These are phyloP conservation scores for Trametes sp. DNA, from an alignment of 1,284 basidiomycete species.

Conservation along the genomic window DNA sequence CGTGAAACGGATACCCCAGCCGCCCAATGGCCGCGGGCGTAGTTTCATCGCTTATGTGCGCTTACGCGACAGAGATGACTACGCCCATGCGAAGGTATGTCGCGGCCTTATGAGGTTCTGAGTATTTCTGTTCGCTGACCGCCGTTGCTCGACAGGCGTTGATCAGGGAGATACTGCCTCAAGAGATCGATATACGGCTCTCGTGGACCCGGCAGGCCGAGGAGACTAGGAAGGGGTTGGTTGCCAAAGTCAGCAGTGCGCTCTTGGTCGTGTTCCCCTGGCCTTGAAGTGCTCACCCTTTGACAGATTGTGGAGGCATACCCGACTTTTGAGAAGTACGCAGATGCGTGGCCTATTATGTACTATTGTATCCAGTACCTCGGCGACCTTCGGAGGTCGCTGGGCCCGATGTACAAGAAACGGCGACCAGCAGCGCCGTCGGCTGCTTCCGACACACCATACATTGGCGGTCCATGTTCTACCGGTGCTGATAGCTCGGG, in stretches of 20 bases:
- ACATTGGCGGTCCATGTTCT: no score
- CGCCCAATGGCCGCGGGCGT: not conserved
- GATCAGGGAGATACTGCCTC: not conserved
- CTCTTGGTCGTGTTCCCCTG: not conserved
- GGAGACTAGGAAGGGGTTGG: not conserved
- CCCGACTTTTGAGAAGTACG: conserved; percentile 14
- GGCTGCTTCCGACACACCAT: not conserved
- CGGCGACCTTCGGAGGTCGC: not conserved
- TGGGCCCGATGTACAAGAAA: not conserved
- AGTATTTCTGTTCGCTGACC: no score
- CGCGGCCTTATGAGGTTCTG: no score
- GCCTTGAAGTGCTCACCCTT: not conserved
- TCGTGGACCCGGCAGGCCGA: not conserved
- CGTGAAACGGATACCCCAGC: not conserved
- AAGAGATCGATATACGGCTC: not conserved
- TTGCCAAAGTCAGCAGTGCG: not conserved
- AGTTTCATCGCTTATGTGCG: not conserved
- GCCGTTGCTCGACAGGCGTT: no score
- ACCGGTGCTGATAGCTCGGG: not conserved
- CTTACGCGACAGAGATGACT: not conserved
- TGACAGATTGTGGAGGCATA: conserved; percentile 4
- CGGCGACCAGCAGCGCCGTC: not conserved
- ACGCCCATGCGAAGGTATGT: not conserved
- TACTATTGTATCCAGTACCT: conserved; percentile 1
- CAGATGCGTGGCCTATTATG: conserved; percentile 6